Evolutionary conservation across 2,329 filamentous ascomycete species (phyloP).

Genomic region (Fusarium foetens): DNA sequence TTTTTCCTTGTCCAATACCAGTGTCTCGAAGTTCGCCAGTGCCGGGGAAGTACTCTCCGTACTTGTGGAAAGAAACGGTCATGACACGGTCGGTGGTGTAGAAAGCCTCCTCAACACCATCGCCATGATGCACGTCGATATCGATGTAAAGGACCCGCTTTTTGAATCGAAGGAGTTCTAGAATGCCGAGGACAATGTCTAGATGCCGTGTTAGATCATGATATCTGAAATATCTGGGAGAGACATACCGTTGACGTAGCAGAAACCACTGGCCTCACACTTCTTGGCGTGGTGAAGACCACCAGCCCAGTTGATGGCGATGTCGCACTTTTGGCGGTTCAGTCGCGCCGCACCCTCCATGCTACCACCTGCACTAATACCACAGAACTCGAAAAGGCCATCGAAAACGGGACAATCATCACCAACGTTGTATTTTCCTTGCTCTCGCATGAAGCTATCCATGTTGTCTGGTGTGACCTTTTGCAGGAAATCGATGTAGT

Average conservation of each 20-base stretch:
- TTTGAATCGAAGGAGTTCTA: conserved; percentile 89
- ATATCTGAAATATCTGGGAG: neutral
- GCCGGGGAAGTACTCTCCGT: conserved; percentile 94
- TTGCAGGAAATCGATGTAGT: conserved; percentile 94
- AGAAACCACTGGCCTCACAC: conserved; percentile 94
- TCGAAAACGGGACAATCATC: conserved; percentile 99
- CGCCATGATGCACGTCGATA: conserved; percentile 93
- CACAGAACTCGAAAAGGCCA: conserved; percentile 96
- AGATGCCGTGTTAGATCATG: conserved; percentile 34
- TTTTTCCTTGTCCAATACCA: conserved; percentile 86
- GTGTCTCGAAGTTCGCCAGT: conserved; percentile 89
- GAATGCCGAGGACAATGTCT: conserved; percentile 96
- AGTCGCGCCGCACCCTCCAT: conserved; percentile 93
- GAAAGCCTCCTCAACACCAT: conserved; percentile 93
- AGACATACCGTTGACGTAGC: conserved; percentile 90
- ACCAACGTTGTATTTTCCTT: conserved; percentile 92
- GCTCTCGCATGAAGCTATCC: conserved; percentile 91
- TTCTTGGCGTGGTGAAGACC: conserved; percentile 98
- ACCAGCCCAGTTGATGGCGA: conserved; percentile 98
- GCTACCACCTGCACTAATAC: conserved; percentile 91
- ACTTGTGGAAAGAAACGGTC: conserved; percentile 95
- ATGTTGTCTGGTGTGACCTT: conserved; percentile 99
- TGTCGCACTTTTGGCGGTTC: conserved; percentile 91
- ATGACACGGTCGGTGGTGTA: conserved; percentile 93
- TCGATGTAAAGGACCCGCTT: conserved; percentile 98